phyloP scores from a whole-genome alignment of 1,139 yeast genomes.

The Saccharomycopsis crataegensis region DNA sequence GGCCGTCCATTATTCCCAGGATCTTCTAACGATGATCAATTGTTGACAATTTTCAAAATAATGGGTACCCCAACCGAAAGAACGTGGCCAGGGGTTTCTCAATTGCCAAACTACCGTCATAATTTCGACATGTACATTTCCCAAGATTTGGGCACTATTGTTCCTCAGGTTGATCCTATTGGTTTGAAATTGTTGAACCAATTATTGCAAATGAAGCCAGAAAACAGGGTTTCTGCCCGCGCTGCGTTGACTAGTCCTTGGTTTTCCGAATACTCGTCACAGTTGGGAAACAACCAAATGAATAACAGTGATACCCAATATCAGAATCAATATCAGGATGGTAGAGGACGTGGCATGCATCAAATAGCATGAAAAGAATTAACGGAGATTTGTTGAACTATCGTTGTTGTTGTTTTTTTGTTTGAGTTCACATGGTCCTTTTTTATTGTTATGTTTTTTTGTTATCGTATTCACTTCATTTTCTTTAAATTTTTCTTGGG shows the following conservation, averaged over 20 bases:
- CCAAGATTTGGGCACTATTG: conserved; percentile 82
- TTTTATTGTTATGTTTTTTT: too few species aligned
- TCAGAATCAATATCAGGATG: conserved; percentile 6
- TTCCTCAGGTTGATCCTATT: conserved; percentile 60
- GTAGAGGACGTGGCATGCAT: conserved; percentile 1
- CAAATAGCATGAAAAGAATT: neutral
- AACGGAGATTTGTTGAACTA: neutral
- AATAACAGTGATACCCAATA: conserved; percentile 5
- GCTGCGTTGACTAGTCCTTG: conserved; percentile 94
- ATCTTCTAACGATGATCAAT: conserved; percentile 89
- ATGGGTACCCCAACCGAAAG: conserved; percentile 97
- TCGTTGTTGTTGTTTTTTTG: too few species aligned
- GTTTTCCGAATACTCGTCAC: conserved; percentile 63
- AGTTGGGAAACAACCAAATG: neutral
- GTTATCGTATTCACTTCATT: too few species aligned
- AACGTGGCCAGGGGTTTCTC: conserved; percentile 92
- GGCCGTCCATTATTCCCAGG: conserved; percentile 98
- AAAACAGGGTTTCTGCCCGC: conserved; percentile 80
- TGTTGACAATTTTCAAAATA: conserved; percentile 76
- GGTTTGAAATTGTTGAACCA: conserved; percentile 74
- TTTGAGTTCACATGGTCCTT: too few species aligned
- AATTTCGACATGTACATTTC: conserved; percentile 76
- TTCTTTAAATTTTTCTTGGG: too few species aligned
- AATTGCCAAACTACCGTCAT: conserved; percentile 75
- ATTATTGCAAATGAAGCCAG: conserved; percentile 87